Conservation (phyloP, 129 eudicot species). For the Flaveria ramosissima region DNA sequence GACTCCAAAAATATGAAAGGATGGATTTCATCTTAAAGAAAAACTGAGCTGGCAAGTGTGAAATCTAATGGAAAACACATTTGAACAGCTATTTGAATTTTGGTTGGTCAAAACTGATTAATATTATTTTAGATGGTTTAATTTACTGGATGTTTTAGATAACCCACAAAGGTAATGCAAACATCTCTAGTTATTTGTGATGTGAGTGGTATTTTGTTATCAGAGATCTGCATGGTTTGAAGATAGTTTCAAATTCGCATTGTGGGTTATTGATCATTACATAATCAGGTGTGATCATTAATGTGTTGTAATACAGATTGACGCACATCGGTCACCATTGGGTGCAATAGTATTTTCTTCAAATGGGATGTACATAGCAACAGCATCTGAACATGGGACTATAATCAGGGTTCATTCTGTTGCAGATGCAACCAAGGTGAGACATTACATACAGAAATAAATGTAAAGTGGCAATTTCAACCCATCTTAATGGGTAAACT, state of each 20-base stretch:
- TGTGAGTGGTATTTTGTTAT: background rate
- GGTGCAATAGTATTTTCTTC: constrained; percentile 82
- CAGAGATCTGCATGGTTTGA: no score
- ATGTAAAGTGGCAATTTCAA: constrained; percentile 1
- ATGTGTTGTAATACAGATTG: constrained; percentile 53
- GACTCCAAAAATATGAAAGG: background rate
- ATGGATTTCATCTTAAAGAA: background rate
- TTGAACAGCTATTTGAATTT: background rate
- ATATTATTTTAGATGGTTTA: background rate
- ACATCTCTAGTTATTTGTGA: background rate
- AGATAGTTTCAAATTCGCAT: background rate
- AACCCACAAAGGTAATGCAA: background rate
- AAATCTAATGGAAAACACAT: background rate
- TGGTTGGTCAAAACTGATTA: background rate
- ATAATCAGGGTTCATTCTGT: constrained; percentile 85
- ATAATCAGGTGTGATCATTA: constrained; percentile 7
- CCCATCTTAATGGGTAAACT: background rate
- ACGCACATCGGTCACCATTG: constrained; percentile 81
- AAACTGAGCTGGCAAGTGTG: background rate
- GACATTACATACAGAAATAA: background rate
- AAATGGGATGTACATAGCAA: constrained; percentile 86
- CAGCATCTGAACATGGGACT: constrained; percentile 98
- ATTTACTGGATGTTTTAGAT: background rate
- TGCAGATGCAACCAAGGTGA: constrained; percentile 89
- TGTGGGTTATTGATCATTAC: background rate